These are phyloP conservation scores for Monosporascus sp. DNA, from an alignment of 2,329 filamentous ascomycete genomes.

Conservation along the genomic window DNA sequence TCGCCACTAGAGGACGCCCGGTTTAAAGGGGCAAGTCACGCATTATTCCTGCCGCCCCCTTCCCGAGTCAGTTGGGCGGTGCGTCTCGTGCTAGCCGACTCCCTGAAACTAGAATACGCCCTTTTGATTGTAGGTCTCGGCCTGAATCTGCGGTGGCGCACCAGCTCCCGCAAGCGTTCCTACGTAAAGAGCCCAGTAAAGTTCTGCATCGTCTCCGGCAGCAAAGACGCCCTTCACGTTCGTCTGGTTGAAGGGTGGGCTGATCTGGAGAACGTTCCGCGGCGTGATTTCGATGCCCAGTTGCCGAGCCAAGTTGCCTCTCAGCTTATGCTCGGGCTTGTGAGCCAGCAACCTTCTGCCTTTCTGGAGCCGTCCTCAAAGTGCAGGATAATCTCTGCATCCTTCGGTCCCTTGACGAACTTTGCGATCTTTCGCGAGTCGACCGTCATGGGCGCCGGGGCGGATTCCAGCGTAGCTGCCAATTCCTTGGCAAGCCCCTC, in stretches of 20 bases:
- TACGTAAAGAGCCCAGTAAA: neutral
- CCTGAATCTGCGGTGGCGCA: neutral
- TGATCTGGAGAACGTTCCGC: constrained; percentile 1
- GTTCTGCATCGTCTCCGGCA: neutral
- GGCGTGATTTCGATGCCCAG: constrained; percentile 7
- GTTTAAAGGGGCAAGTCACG: no score
- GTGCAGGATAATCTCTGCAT: neutral
- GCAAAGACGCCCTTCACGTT: constrained; percentile 8
- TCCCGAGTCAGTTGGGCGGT: no score
- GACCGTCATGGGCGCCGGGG: constrained; percentile 6
- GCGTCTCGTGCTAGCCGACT: no score
- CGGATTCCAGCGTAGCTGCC: neutral
- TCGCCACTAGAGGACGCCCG: no score
- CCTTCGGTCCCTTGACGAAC: constrained; percentile 1
- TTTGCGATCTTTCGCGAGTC: constrained; percentile 3
- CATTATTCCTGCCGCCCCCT: no score
- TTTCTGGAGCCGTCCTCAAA: constrained; percentile 2
- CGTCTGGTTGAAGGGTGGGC: constrained; percentile 10
- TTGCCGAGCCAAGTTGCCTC: constrained; percentile 6
- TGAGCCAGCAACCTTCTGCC: constrained; percentile 9
- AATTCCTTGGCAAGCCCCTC: constrained; percentile 4
- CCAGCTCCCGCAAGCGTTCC: neutral
- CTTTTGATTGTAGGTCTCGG: neutral
- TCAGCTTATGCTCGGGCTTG: constrained; percentile 7
- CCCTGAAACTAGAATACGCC: neutral